Base-by-base conservation (phyloP, 768 basidiomycete genomes). In the Kwoniella mangroviensis region DNA sequence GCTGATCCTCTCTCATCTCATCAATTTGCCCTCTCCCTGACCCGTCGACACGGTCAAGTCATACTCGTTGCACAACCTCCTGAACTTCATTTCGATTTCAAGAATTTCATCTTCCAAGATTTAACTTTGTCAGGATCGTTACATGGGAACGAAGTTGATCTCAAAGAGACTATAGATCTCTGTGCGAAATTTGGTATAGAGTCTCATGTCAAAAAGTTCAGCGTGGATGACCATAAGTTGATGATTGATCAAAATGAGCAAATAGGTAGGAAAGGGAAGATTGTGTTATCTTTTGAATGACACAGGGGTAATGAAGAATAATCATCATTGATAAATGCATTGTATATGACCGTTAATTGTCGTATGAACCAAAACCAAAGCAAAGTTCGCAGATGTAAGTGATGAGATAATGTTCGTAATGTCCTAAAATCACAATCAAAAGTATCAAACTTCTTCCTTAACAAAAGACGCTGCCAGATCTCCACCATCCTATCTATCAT, bases 81-180 rank as follows among this genome's bases (percentile, higher is more conserved):
- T 3, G 45, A 62, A 42, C 13, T 67, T 34, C 41, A 45, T 7
- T 65, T 75, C 42, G 19, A 67, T 11, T 63, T 59, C 61, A 54
- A 22, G 12, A 65, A 72, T 21, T 65, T 75, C 65, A 72, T 75
- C 19, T 69, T 72, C 61, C 51, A 62, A 41, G 65, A 72, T n/a
- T 11, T 72, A 13, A 67, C 65, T 2, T 12, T 75, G 2, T 55
- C 67, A 6, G 74, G 71, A 7, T 67, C 64, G 13, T 34, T 68
- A 53, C 66, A 75, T 43, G 74, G 74, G 0, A 67, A 63, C 45
- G 68, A 54, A 40, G 22, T 49, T 12, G 66, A 75, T 19, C 55
- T 75, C 53, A 54, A 68, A 28, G 74, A 67, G 43, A 63, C 68
- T 9, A 56, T 69, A 12, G 63, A 70, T 1, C 26, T 75, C 15